Percentiles rank a stretch among this genome's conserved stretches.
Evolutionary conservation across 2,329 filamentous ascomycete species (phyloP).

Genomic region (Cercospora nicotianae): DNA sequence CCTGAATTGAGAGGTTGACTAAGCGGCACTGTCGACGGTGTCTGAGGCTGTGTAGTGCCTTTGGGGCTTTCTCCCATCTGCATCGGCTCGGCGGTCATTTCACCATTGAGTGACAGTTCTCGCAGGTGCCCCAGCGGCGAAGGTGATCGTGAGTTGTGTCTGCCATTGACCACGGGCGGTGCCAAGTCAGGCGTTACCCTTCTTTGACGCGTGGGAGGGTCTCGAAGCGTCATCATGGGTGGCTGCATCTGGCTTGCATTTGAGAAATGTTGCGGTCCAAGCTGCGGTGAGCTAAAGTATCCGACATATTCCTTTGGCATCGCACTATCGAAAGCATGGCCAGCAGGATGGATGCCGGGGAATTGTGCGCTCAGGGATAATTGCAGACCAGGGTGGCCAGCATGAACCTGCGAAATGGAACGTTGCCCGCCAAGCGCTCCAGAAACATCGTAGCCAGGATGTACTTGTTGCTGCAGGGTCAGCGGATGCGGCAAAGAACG

Average conservation of each 20-base stretch:
- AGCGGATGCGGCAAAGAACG: constrained; percentile 45
- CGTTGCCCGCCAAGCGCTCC: constrained; percentile 34
- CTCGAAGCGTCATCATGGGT: constrained; percentile 40
- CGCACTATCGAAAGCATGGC: constrained; percentile 35
- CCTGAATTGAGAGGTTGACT: not conserved
- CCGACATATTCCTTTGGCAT: constrained; percentile 54
- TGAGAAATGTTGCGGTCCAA: constrained; percentile 39
- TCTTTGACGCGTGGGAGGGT: constrained; percentile 45
- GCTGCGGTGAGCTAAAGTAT: constrained; percentile 49
- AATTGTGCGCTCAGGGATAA: constrained; percentile 28
- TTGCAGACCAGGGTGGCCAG: constrained; percentile 29
- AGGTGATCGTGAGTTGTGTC: constrained; percentile 44
- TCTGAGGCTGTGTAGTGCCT: constrained; percentile 14
- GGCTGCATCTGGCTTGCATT: constrained; percentile 35
- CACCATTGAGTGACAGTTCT: constrained; percentile 39
- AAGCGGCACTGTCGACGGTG: constrained; percentile 9
- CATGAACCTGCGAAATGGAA: constrained; percentile 28
- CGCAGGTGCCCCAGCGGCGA: constrained; percentile 49
- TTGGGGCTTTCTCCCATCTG: constrained; percentile 26
- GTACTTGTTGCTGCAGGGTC: constrained; percentile 40
- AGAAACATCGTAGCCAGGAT: constrained; percentile 44
- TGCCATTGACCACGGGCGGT: constrained; percentile 35
- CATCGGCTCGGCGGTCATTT: constrained; percentile 27
- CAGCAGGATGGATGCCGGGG: constrained; percentile 25
- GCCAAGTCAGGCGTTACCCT: constrained; percentile 48